Evolutionary conservation across 2,329 filamentous ascomycete species (phyloP), one percentile per base, ranked within the genome.

Genomic region (Fusarium abutilonis): DNA sequence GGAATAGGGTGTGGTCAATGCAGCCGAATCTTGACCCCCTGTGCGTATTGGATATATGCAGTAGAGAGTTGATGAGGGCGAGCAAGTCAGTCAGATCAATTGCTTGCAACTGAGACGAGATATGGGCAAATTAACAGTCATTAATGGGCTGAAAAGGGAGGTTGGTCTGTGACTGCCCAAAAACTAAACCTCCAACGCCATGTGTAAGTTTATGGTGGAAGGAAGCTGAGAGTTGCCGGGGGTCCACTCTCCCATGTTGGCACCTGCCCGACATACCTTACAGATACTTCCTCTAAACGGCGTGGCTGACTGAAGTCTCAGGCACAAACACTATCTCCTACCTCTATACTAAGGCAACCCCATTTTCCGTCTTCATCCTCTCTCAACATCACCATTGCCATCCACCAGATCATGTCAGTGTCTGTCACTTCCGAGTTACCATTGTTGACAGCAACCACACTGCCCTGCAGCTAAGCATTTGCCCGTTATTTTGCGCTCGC

Each of bases 1-100:
- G 55, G n/a, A 64, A 66, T 63, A 69, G 67, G 60, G 67, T 70
- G 64, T 70, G 64, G 63, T 59, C 68, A 58, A 70, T 67, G 68
- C 67, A 67, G 58, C 52, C 52, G 47, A 40, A 48, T 47, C 40
- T 41, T 36, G 28, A 48, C 31, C 40, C 21, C 34, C 21, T 41
- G 34, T 28, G 34, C 29, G 13, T 55, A 45, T 43, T 54, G 28
- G 11, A 31, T 21, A 31, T 54, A 41, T 38, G 32, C 26, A 28
- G 36, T 29, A 60, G 19, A 38, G 28, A 57, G 39, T 17, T 32
- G 45, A 19, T 23, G 21, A 23, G 21, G 21, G 6, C 6, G 21
- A 23, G 6, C 21, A 29, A 46, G 17, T 32, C 13, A 23, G 34
- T 28, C 34, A 40, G 38, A 51, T 38, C 23, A 51, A 56, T 44